A percentile compares a stretch with the other conserved stretches of the same genome.
Evolutionary conservation across 2,329 filamentous ascomycete genomes (phyloP).

Genomic region (Diaporthe vexans): DNA sequence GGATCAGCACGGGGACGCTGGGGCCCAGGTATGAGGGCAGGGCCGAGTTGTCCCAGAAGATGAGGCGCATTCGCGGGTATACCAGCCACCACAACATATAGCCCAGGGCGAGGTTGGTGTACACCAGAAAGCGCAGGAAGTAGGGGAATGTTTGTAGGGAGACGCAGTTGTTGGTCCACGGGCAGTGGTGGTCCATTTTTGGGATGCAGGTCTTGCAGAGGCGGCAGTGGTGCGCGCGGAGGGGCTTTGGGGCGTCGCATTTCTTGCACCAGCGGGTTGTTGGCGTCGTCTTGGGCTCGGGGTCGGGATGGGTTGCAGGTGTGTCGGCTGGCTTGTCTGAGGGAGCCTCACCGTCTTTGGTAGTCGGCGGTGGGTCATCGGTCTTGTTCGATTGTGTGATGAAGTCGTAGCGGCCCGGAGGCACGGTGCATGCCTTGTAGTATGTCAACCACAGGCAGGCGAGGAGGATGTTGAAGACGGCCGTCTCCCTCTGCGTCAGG

Average conservation of each 20-base stretch:
- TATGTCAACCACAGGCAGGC: constrained; percentile 78
- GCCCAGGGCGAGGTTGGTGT: constrained; percentile 73
- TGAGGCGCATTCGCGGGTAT: constrained; percentile 66
- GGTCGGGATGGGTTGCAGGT: background rate
- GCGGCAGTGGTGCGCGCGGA: constrained; percentile 85
- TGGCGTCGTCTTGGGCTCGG: constrained; percentile 45
- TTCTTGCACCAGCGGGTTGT: constrained; percentile 78
- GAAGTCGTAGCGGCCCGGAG: constrained; percentile 70
- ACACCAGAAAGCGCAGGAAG: constrained; percentile 84
- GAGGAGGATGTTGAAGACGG: constrained; percentile 77
- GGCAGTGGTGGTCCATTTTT: constrained; percentile 90
- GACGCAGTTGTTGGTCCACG: constrained; percentile 88
- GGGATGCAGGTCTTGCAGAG: constrained; percentile 81
- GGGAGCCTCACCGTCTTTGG: background rate
- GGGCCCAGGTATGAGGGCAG: constrained; percentile 84
- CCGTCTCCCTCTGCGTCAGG: constrained; percentile 67
- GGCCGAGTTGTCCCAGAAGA: constrained; percentile 74
- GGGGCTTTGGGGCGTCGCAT: constrained; percentile 81
- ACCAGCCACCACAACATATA: constrained; percentile 73
- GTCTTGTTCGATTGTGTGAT: constrained; percentile 43
- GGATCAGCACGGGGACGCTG: constrained; percentile 67
- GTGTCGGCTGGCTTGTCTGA: background rate
- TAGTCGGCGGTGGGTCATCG: constrained; percentile 5
- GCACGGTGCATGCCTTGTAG: constrained; percentile 69
- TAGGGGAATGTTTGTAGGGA: constrained; percentile 86